Evolutionary conservation across 2,329 filamentous ascomycete genomes (phyloP).

Genomic region (Colletotrichum sp.): DNA sequence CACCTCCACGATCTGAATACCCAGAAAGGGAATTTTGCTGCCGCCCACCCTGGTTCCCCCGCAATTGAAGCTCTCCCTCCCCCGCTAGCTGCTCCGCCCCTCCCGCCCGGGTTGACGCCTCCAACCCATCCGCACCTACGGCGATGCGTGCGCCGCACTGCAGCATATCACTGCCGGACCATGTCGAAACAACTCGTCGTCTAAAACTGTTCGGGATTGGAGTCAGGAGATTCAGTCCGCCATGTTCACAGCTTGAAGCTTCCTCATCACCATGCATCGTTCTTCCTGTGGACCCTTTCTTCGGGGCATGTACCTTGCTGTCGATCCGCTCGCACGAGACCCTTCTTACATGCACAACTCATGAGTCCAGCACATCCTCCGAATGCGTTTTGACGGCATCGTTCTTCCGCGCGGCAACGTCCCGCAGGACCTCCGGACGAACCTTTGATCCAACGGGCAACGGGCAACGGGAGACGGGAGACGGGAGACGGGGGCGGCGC

Average conservation of each 20-base stretch:
- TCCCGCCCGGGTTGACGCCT: not conserved
- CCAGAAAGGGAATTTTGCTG: slow-evolving; percentile 21
- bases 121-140: not conserved
- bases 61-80: not conserved
- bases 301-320: not conserved
- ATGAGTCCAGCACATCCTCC: not conserved
- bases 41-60: slow-evolving; percentile 4
- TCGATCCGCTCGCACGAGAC: not conserved
- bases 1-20: slow-evolving; percentile 19
- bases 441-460: not conserved
- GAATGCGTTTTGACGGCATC: not conserved
- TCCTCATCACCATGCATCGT: not conserved
- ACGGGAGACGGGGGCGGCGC: not conserved
- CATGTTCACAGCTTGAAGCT: not conserved
- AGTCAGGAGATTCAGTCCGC: not conserved
- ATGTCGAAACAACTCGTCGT: not conserved
- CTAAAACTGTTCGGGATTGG: not conserved
- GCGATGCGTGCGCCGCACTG: not conserved
- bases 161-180: not conserved
- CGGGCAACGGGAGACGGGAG: not conserved
- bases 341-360: not conserved
- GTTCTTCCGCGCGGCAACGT: not conserved
- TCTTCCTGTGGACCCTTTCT: not conserved
- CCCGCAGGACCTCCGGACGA: not conserved
- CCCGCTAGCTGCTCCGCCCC: not conserved